Conservation (phyloP, 2,329 filamentous ascomycete species). For the Colletotrichum salicis region DNA sequence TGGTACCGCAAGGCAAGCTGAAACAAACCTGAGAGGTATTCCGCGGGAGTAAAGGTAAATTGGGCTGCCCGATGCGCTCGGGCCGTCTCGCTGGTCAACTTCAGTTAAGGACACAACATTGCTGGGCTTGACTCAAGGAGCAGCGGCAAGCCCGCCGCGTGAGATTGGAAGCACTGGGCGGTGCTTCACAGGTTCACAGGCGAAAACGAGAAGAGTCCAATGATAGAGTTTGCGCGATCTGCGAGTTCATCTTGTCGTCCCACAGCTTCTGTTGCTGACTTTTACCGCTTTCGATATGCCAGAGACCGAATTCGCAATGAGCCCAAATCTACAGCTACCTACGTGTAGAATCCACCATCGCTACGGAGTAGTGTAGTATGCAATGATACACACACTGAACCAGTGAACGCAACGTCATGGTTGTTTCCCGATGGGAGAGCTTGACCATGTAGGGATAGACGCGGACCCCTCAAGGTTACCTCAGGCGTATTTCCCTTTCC, state of each 20-base stretch:
- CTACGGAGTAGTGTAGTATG: too few species aligned
- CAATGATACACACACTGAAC: too few species aligned
- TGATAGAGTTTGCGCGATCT: slow-evolving; percentile 14
- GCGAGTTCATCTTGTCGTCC: slow-evolving; percentile 22
- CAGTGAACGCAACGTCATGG: background rate
- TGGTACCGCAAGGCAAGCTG: background rate
- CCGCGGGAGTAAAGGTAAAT: background rate
- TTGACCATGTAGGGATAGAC: background rate
- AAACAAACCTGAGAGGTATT: background rate
- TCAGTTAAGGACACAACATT: background rate
- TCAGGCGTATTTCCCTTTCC: background rate
- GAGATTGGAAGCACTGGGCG: slow-evolving; percentile 1
- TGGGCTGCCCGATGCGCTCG: background rate
- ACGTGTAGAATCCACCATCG: too few species aligned
- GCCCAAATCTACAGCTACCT: background rate
- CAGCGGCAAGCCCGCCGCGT: slow-evolving; percentile 4
- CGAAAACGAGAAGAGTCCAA: slow-evolving; percentile 16
- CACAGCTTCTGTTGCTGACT: background rate
- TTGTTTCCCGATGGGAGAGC: background rate
- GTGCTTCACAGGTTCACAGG: background rate
- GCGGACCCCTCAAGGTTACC: background rate
- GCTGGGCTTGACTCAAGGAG: slow-evolving; percentile 16
- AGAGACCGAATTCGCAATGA: background rate
- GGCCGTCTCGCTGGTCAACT: slow-evolving; percentile 6
- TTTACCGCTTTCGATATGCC: background rate